A percentile compares a stretch with the other conserved stretches of the same genome.
Evolutionary conservation across 352 stramenopile species (phyloP).

Genomic region (Hyaloperonospora brassicae): DNA sequence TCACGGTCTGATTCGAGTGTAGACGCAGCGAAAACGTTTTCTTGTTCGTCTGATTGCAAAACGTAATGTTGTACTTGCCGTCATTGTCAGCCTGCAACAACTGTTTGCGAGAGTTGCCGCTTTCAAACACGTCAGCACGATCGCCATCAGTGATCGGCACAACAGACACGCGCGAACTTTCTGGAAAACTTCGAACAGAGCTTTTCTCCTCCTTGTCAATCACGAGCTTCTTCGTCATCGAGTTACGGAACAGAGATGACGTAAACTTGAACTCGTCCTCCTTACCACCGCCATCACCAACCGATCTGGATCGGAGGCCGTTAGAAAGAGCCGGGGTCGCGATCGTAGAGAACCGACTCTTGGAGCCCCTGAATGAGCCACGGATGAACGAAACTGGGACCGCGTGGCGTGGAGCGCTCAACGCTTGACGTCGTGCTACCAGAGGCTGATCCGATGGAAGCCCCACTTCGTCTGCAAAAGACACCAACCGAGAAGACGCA

Average conservation of each 20-base stretch:
- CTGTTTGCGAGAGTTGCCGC: constrained; percentile 19
- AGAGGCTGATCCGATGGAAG: constrained; percentile 51
- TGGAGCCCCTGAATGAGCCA: constrained; percentile 66
- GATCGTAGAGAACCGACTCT: constrained; percentile 52
- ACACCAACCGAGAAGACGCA: constrained; percentile 41
- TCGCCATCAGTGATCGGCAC: constrained; percentile 53
- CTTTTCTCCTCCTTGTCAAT: constrained; percentile 45
- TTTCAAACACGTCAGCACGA: constrained; percentile 18
- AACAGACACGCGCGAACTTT: constrained; percentile 39
- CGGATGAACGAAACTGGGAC: constrained; percentile 71
- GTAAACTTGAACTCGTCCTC: constrained; percentile 61
- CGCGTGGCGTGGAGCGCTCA: constrained; percentile 33
- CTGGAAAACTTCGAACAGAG: constrained; percentile 8
- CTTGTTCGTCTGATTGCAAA: constrained; percentile 62
- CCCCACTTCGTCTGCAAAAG: constrained; percentile 64
- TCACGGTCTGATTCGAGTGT: constrained; percentile 41
- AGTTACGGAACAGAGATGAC: constrained; percentile 51
- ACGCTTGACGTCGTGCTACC: constrained; percentile 46
- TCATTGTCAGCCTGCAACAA: constrained; percentile 43
- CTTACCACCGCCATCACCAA: constrained; percentile 16
- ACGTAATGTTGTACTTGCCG: constrained; percentile 48
- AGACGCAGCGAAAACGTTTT: constrained; percentile 59
- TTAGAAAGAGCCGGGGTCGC: constrained; percentile 23
- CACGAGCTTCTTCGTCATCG: constrained; percentile 48
- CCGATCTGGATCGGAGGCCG: constrained; percentile 10